Conservation (phyloP, 768 basidiomycete genomes). For the Melanogaster broomeanus region DNA sequence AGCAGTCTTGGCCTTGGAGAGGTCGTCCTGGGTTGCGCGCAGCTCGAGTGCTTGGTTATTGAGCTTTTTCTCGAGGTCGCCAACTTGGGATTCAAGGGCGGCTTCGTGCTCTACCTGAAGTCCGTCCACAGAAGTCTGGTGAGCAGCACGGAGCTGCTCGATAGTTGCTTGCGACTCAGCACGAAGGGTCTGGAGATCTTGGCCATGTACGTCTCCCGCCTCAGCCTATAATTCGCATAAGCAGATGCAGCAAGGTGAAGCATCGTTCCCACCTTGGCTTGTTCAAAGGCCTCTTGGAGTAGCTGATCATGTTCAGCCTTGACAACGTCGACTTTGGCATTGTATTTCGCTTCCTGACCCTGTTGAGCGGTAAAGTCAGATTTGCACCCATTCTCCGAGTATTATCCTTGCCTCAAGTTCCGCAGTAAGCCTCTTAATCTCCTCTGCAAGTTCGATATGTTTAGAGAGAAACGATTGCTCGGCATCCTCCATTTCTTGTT, state of each 20-base stretch:
- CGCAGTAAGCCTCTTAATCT: slow-evolving; percentile 53
- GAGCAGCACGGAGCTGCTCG: slow-evolving; percentile 66
- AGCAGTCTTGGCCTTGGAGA: slow-evolving; percentile 69
- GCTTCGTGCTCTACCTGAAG: slow-evolving; percentile 66
- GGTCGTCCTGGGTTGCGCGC: slow-evolving; percentile 83
- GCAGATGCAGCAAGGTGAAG: neutral
- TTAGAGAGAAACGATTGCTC: slow-evolving; percentile 51
- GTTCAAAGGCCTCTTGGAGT: slow-evolving; percentile 71
- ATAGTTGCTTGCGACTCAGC: slow-evolving; percentile 64
- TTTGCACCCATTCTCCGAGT: neutral
- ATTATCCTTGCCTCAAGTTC: slow-evolving; percentile 64
- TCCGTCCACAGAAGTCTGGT: slow-evolving; percentile 59
- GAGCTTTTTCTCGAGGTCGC: slow-evolving; percentile 63
- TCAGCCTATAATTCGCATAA: slow-evolving; percentile 51
- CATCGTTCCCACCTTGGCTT: slow-evolving; percentile 61
- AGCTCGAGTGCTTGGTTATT: slow-evolving; percentile 66
- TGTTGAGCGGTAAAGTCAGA: slow-evolving; percentile 27
- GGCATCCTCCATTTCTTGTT: slow-evolving; percentile 50
- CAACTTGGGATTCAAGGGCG: slow-evolving; percentile 56
- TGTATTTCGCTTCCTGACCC: slow-evolving; percentile 72
- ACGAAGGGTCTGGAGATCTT: slow-evolving; percentile 73
- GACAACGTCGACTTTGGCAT: slow-evolving; percentile 62
- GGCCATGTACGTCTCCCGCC: slow-evolving; percentile 65
- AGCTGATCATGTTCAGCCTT: slow-evolving; percentile 63
- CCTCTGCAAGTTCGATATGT: slow-evolving; percentile 53